These are phyloP conservation scores for Diplogelasinospora grovesii DNA, from an alignment of 495 filamentous ascomycete genomes.

Conservation along the genomic window DNA sequence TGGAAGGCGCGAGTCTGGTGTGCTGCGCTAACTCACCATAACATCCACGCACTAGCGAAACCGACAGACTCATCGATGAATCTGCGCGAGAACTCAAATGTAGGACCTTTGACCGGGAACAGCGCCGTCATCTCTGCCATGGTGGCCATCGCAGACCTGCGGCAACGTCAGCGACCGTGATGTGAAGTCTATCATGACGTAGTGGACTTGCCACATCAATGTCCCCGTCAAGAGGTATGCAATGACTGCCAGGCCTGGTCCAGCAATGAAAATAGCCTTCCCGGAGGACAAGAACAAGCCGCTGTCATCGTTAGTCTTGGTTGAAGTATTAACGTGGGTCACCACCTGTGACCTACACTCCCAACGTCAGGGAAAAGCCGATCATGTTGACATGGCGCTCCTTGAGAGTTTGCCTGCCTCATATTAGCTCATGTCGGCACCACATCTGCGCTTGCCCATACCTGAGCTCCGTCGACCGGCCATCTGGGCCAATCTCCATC, in stretches of 20 bases:
- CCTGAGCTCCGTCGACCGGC: constrained; percentile 4
- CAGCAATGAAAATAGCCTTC: constrained; percentile 31
- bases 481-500: background rate
- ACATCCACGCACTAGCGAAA: constrained; percentile 39
- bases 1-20: background rate
- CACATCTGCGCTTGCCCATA: no score
- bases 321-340: background rate
- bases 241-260: constrained; percentile 31
- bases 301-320: constrained; percentile 8
- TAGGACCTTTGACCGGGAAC: constrained; percentile 36
- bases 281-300: constrained; percentile 35
- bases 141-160: constrained; percentile 29
- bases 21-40: constrained; percentile 27
- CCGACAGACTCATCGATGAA: constrained; percentile 38
- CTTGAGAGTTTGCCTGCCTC: constrained; percentile 9
- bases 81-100: constrained; percentile 34
- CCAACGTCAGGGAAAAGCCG: constrained; percentile 23
- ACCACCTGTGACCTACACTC: constrained; percentile 18
- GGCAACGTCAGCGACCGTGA: no score
- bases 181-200: background rate
- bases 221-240: constrained; percentile 30
- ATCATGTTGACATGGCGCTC: constrained; percentile 39
- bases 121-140: constrained; percentile 40
- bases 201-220: constrained; percentile 29
- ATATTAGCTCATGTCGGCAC: background rate